These are phyloP conservation scores for Fusarium drepaniforme DNA, from an alignment of 2,329 filamentous ascomycete genomes.

Conservation along the genomic window DNA sequence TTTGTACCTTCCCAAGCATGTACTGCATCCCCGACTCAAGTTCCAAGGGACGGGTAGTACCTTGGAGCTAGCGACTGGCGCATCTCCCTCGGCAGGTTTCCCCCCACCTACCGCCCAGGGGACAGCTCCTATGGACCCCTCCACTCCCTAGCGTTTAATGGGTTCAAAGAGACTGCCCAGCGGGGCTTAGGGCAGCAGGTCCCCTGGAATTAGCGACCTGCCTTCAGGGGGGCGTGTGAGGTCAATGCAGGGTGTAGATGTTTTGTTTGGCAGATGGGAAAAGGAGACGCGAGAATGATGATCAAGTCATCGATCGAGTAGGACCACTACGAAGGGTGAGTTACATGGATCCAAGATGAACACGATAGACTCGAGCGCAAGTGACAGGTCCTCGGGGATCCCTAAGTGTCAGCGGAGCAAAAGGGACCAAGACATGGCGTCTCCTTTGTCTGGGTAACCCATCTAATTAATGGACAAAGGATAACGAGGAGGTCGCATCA, in stretches of 20 bases:
- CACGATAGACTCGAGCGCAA: neutral
- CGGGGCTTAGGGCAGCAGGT: constrained; percentile 10
- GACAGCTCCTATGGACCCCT: neutral
- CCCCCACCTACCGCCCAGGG: constrained; percentile 4
- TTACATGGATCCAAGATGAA: neutral
- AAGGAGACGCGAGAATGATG: neutral
- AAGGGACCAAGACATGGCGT: neutral
- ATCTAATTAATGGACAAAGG: constrained; percentile 2
- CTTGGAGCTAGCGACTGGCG: constrained; percentile 13
- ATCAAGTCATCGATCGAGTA: neutral
- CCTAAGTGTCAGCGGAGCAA: neutral
- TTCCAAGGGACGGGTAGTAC: constrained; percentile 16
- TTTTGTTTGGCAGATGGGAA: constrained; percentile 2
- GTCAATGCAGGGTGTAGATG: neutral
- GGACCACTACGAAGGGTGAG: neutral
- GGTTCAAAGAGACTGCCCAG: constrained; percentile 3
- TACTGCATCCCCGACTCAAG: constrained; percentile 4
- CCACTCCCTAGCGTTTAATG: neutral
- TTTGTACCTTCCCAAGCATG: neutral
- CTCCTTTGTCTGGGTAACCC: neutral
- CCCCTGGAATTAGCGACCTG: constrained; percentile 8
- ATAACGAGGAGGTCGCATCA: neutral
- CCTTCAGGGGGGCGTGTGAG: constrained; percentile 1
- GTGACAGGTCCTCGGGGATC: neutral
- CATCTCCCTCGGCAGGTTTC: neutral